Evolutionary conservation across 306 rosid species (phyloP).

Genomic region (Crotalaria pallida): DNA sequence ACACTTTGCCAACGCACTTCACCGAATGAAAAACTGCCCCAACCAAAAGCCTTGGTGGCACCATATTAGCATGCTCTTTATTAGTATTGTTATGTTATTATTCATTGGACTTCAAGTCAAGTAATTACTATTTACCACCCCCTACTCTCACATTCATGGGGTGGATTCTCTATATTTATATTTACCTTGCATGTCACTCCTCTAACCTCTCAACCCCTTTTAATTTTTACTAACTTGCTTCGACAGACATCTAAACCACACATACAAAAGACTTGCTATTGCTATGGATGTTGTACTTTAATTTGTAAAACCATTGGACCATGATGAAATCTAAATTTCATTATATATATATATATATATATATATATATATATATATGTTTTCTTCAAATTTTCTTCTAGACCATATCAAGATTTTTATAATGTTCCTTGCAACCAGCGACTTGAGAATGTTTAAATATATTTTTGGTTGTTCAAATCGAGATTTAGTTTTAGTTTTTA

Average conservation of each 20-base stretch:
- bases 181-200: not conserved
- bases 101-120: not conserved
- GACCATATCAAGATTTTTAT: not conserved
- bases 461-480: no score
- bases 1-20: slow-evolving; percentile 88
- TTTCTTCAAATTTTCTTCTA: not conserved
- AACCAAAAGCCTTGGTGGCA: slow-evolving; percentile 37
- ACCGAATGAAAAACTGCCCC: slow-evolving; percentile 32
- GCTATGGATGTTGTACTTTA: not conserved
- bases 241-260: slow-evolving; percentile 22
- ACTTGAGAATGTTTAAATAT: no score
- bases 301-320: not conserved
- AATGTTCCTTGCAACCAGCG: no score
- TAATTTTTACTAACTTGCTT: slow-evolving; percentile 7
- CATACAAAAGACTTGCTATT: slow-evolving; percentile 19
- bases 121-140: slow-evolving; percentile 16
- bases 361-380: no score
- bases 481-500: no score
- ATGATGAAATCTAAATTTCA: not conserved
- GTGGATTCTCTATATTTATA: slow-evolving; percentile 10
- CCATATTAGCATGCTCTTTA: slow-evolving; percentile 20
- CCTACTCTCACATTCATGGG: slow-evolving; percentile 8
- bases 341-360: no score
- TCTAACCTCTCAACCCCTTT: slow-evolving; percentile 23
- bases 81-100: not conserved